Conservation (phyloP, 345 rosid genomes). For the Boechera stricta region DNA sequence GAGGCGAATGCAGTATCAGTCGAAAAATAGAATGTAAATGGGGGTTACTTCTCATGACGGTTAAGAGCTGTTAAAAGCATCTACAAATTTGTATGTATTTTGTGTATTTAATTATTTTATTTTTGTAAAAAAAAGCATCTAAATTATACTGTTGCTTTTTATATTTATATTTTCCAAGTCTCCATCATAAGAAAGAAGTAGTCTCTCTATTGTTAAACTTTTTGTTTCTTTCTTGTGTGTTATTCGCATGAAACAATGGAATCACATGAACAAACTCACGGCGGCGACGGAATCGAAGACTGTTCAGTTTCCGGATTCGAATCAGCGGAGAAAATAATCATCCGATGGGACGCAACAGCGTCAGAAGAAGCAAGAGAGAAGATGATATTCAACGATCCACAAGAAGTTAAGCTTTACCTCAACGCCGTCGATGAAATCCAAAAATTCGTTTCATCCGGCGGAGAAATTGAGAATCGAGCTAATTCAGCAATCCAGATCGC, state of each 20-base stretch:
- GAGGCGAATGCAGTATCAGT: too few species aligned
- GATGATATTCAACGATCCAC: conserved; percentile 85
- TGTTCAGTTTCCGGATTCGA: conserved; percentile 52
- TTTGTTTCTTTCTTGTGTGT: conserved; percentile 2
- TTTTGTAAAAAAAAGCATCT: background rate
- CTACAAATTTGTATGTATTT: background rate
- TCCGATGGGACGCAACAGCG: conserved; percentile 90
- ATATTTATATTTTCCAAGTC: background rate
- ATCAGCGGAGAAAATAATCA: conserved; percentile 72
- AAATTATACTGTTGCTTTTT: conserved; percentile 18
- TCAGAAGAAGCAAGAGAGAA: conserved; percentile 85
- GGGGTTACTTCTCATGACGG: conserved; percentile 42
- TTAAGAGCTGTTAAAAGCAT: conserved; percentile 27
- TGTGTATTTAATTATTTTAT: background rate
- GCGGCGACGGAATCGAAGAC: conserved; percentile 28
- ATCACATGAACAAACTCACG: conserved; percentile 50
- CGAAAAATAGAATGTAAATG: too few species aligned
- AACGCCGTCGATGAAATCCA: conserved; percentile 94
- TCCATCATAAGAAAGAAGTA: conserved; percentile 8
- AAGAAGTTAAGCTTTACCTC: conserved; percentile 78
- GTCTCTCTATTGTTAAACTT: conserved; percentile 21
- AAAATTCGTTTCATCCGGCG: conserved; percentile 53
- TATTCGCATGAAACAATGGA: conserved; percentile 59
- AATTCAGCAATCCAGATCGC: conserved; percentile 86
- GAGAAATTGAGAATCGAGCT: conserved; percentile 50